Percentiles rank a stretch among this genome's conserved stretches.
These are phyloP conservation scores for Fomitopsis schrenkii DNA, from an alignment of 1,284 basidiomycete species.

Conservation along the genomic window DNA sequence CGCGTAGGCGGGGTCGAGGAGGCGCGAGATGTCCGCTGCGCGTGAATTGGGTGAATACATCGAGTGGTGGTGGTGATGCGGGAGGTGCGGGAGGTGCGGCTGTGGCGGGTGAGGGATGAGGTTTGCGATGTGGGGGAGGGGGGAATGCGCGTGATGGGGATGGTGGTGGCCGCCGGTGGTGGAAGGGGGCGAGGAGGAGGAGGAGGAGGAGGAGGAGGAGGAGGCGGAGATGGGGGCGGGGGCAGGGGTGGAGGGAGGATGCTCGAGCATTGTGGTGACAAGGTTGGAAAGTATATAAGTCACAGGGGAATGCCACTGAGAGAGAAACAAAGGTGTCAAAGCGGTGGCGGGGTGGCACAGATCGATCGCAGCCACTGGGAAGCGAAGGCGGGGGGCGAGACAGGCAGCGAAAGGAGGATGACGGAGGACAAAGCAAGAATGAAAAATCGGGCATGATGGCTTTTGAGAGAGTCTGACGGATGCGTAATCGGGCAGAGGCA, in stretches of 20 bases:
- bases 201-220: conserved; percentile 1
- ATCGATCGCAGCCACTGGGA: not conserved
- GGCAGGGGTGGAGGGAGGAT: conserved; percentile 4
- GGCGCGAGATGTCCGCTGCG: conserved; percentile 50
- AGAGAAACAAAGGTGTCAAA: conserved; percentile 1
- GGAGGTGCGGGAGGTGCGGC: not conserved
- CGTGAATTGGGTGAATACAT: conserved; percentile 34
- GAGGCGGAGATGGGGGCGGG: conserved; percentile 6
- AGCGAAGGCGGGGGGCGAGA: not conserved
- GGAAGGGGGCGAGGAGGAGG: conserved; percentile 10
- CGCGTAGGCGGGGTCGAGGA: conserved; percentile 62
- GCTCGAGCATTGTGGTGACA: conserved; percentile 17
- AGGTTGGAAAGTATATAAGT: not conserved
- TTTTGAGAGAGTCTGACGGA: not conserved
- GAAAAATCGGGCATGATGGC: not conserved
- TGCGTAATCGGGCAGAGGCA: not conserved
- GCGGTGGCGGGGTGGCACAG: not conserved
- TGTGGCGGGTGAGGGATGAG: conserved; percentile 18
- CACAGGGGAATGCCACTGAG: not conserved
- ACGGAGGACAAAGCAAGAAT: not conserved
- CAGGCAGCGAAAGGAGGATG: not conserved
- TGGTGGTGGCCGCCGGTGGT: conserved; percentile 16
- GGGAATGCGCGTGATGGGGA: conserved; percentile 25
- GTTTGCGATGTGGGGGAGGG: conserved; percentile 24
- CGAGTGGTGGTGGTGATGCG: conserved; percentile 10